A percentile compares a stretch with the other conserved stretches of the same genome.
Conservation (phyloP, 179 eudicot genomes). For the Heliamphora ciliata region DNA sequence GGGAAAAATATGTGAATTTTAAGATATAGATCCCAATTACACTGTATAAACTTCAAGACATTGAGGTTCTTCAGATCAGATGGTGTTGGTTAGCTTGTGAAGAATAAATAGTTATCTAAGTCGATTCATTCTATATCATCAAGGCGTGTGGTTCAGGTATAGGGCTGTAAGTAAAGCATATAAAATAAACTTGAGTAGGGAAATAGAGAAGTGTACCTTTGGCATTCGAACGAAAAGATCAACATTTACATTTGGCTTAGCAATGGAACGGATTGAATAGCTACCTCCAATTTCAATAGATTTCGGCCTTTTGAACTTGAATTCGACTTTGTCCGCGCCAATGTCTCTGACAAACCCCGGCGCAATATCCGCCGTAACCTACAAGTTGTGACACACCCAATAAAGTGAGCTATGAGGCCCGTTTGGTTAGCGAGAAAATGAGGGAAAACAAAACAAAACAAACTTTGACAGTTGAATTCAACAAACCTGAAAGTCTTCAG, state of each 20-base stretch:
- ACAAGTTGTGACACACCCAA: neutral
- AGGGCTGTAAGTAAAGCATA: neutral
- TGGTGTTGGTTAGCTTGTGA: neutral
- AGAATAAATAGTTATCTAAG: neutral
- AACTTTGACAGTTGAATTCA: neutral
- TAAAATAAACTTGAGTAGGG: too few species aligned
- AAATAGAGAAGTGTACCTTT: conserved; percentile 42
- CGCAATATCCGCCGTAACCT: conserved; percentile 70
- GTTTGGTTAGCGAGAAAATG: neutral
- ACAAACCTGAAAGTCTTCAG: conserved; percentile 50
- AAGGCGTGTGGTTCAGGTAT: neutral
- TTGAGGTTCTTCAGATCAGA: neutral
- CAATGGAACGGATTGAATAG: conserved; percentile 56
- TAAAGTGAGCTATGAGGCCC: neutral
- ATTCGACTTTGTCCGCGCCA: conserved; percentile 85
- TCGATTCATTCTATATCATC: neutral
- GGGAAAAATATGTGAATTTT: neutral
- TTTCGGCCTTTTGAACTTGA: conserved; percentile 65
- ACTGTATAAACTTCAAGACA: neutral
- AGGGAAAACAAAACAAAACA: neutral
- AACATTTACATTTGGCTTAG: conserved; percentile 58
- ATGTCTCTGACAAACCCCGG: conserved; percentile 72
- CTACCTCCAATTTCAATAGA: conserved; percentile 69
- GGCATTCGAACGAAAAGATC: conserved; percentile 74
- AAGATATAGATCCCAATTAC: neutral